Conservation (phyloP, 768 basidiomycete genomes). For the Tephrocybe rancida region DNA sequence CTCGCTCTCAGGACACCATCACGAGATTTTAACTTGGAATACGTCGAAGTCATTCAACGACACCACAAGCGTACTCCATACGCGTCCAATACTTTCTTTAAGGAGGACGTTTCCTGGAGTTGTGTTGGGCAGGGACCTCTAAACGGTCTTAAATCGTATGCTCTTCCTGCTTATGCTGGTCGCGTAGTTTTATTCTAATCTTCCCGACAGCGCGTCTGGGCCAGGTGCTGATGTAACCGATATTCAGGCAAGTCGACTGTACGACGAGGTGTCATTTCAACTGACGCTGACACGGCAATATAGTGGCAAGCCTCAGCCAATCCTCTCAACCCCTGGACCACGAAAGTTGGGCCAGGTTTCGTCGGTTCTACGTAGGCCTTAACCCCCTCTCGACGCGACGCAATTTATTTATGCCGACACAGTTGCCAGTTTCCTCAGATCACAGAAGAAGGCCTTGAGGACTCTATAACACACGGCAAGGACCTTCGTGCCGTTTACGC, state of each 20-base stretch:
- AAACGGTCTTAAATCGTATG: conserved; percentile 31
- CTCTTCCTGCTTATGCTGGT: background rate
- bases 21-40: conserved; percentile 38
- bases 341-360: conserved; percentile 45
- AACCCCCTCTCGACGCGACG: background rate
- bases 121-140: conserved; percentile 45
- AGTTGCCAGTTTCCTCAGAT: conserved; percentile 56
- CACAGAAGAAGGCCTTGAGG: conserved; percentile 44
- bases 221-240: conserved; percentile 29
- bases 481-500: conserved; percentile 50
- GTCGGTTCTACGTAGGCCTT: conserved; percentile 39
- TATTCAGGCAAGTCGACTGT: conserved; percentile 30
- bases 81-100: conserved; percentile 50
- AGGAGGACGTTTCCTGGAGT: conserved; percentile 47
- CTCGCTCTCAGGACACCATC: conserved; percentile 33
- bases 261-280: background rate
- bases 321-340: conserved; percentile 43
- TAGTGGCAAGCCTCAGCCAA: conserved; percentile 46
- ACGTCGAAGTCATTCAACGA: conserved; percentile 53
- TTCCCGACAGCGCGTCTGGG: conserved; percentile 23
- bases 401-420: background rate
- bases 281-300: background rate
- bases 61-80: conserved; percentile 59
- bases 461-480: conserved; percentile 47
- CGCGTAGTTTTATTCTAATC: background rate